phyloP scores from a whole-genome alignment of 805 yeast species.

The Nakazawaea peltata region DNA sequence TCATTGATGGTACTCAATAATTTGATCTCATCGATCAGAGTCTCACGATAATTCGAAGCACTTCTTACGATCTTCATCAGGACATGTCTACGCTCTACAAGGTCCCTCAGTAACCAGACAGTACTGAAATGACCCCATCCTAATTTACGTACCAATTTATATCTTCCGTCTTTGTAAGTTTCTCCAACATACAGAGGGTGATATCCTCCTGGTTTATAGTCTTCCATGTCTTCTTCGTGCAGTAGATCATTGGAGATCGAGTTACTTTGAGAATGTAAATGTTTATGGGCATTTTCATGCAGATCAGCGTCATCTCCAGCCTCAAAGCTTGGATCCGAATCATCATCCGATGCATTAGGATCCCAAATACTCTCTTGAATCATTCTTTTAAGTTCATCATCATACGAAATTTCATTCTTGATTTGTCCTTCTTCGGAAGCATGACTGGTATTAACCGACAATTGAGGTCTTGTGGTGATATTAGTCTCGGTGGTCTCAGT shows the following conservation, averaged over 20 bases:
- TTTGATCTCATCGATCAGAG: constrained; percentile 90
- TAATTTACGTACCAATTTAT: constrained; percentile 75
- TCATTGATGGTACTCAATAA: constrained; percentile 60
- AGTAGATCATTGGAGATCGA: constrained; percentile 8
- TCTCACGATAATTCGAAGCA: constrained; percentile 85
- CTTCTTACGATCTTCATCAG: constrained; percentile 93
- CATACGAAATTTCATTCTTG: constrained; percentile 5
- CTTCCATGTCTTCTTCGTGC: constrained; percentile 81
- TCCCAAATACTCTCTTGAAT: constrained; percentile 8
- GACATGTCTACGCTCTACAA: constrained; percentile 59
- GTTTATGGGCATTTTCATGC: not conserved
- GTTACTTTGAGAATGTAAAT: not conserved
- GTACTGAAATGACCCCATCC: constrained; percentile 99
- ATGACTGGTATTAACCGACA: too few species aligned
- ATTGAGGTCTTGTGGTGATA: too few species aligned
- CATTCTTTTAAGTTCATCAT: constrained; percentile 2
- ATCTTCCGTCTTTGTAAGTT: constrained; percentile 58
- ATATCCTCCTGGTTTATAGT: constrained; percentile 89
- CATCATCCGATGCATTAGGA: constrained; percentile 4
- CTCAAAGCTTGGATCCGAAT: not conserved
- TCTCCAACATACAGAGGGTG: constrained; percentile 94
- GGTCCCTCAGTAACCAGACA: constrained; percentile 79
- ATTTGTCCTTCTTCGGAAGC: too few species aligned
- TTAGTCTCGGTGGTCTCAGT: too few species aligned
- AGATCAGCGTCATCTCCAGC: constrained; percentile 5